Conservation (phyloP, 169 alveolate genomes). For the Cryptosporidium meleagridis region DNA sequence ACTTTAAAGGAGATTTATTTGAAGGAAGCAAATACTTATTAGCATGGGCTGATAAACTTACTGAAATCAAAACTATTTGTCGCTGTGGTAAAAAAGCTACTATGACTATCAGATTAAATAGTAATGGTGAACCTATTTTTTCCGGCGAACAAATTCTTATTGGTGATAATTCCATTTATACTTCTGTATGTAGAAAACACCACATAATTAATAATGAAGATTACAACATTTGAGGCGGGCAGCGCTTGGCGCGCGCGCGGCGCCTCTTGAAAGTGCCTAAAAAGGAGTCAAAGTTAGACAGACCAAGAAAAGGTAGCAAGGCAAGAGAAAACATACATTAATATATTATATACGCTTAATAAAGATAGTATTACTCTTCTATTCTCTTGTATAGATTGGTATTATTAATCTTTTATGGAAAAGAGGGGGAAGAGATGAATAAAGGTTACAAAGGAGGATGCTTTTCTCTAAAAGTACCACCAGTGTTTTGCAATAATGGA, state of each 20-base stretch:
- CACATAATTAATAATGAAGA: not conserved
- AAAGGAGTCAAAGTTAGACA: constrained; percentile 38
- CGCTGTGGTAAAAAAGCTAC: constrained; percentile 65
- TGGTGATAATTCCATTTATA: constrained; percentile 22
- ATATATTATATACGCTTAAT: constrained; percentile 8
- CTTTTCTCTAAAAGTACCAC: constrained; percentile 60
- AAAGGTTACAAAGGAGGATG: constrained; percentile 53
- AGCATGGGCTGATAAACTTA: constrained; percentile 71
- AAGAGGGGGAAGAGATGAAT: constrained; percentile 16
- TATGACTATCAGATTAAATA: constrained; percentile 36
- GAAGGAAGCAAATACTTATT: constrained; percentile 55
- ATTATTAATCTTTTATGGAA: not conserved
- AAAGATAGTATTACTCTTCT: not conserved
- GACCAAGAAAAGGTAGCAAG: constrained; percentile 10
- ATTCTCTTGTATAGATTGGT: constrained; percentile 1
- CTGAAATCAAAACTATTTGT: constrained; percentile 61
- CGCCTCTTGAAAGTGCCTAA: not conserved
- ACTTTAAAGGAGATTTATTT: constrained; percentile 47
- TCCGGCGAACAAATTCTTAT: constrained; percentile 58
- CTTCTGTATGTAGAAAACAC: constrained; percentile 62
- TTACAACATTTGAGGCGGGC: not conserved
- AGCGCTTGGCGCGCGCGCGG: not conserved
- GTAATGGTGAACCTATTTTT: not conserved
- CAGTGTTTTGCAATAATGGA: constrained; percentile 60
- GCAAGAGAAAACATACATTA: not conserved